These are phyloP conservation scores for Funneliformis caledonium DNA, from an alignment of 371 early-diverging fungal species.

Conservation along the genomic window DNA sequence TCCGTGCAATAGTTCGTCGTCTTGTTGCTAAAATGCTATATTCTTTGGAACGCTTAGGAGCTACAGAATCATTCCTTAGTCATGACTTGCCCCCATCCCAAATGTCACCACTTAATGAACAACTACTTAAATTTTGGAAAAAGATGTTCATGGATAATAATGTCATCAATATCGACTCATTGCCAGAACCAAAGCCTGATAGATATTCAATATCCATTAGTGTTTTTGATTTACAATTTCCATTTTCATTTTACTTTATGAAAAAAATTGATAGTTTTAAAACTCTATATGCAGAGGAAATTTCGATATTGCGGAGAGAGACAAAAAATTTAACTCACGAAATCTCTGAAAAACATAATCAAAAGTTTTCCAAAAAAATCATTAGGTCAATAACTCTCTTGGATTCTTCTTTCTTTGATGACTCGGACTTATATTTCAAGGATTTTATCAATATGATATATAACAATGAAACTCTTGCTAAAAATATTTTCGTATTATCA, in stretches of 20 bases:
- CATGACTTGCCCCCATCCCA: neutral
- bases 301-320: slow-evolving; percentile 8
- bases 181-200: slow-evolving; percentile 30
- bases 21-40: slow-evolving; percentile 37
- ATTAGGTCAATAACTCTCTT: neutral
- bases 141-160: slow-evolving; percentile 33
- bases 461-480: neutral
- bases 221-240: slow-evolving; percentile 33
- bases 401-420: neutral
- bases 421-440: slow-evolving; percentile 22
- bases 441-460: slow-evolving; percentile 29
- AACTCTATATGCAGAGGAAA: slow-evolving; percentile 28
- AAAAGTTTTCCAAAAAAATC: slow-evolving; percentile 16
- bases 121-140: slow-evolving; percentile 15
- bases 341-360: neutral
- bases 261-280: slow-evolving; percentile 38
- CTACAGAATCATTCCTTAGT: neutral
- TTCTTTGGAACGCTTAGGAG: slow-evolving; percentile 17
- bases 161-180: slow-evolving; percentile 6
- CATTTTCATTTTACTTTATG: slow-evolving; percentile 39
- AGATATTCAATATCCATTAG: neutral
- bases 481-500: neutral
- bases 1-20: slow-evolving; percentile 18
- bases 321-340: slow-evolving; percentile 18
- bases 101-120: neutral